phyloP scores from a whole-genome alignment of 2,329 filamentous ascomycete genomes.

The Fusarium sp. region DNA sequence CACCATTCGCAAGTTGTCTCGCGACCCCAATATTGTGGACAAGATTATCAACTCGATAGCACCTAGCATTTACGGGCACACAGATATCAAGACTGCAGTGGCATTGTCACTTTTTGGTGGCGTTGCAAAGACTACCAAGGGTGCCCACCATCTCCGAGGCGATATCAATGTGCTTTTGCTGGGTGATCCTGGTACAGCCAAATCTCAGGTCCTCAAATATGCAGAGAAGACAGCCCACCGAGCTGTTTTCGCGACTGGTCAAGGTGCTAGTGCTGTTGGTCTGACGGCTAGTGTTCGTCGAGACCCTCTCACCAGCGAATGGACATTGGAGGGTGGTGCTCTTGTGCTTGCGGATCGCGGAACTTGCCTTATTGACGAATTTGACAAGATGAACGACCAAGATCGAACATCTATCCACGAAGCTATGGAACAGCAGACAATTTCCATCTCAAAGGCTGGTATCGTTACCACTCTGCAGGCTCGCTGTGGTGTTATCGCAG shows the following conservation, averaged over 20 bases:
- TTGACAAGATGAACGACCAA: conserved; percentile 99
- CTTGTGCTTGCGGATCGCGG: conserved; percentile 94
- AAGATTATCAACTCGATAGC: conserved; percentile 94
- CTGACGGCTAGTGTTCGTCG: conserved; percentile 95
- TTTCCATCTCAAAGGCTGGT: conserved; percentile 97
- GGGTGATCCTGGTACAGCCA: conserved; percentile 96
- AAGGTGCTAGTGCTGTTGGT: conserved; percentile 97
- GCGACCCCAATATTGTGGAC: conserved; percentile 91
- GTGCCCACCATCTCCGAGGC: conserved; percentile 89
- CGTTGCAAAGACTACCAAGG: conserved; percentile 89
- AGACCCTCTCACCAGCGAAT: conserved; percentile 94
- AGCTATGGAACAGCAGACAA: conserved; percentile 99
- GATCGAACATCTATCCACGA: conserved; percentile 98
- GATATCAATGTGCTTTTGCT: conserved; percentile 98
- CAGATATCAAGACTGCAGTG: conserved; percentile 96
- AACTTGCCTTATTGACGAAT: conserved; percentile 97
- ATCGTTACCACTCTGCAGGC: conserved; percentile 98
- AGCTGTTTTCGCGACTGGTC: conserved; percentile 96
- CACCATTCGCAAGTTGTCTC: conserved; percentile 85
- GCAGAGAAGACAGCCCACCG: conserved; percentile 97
- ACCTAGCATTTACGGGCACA: conserved; percentile 96
- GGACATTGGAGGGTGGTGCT: conserved; percentile 96
- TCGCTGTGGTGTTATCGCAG: conserved; percentile 94
- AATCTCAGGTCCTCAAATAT: conserved; percentile 97
- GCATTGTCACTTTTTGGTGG: conserved; percentile 95